phyloP scores from a whole-genome alignment of 2,329 filamentous ascomycete species.

The Sporothrix dimorphospora region DNA sequence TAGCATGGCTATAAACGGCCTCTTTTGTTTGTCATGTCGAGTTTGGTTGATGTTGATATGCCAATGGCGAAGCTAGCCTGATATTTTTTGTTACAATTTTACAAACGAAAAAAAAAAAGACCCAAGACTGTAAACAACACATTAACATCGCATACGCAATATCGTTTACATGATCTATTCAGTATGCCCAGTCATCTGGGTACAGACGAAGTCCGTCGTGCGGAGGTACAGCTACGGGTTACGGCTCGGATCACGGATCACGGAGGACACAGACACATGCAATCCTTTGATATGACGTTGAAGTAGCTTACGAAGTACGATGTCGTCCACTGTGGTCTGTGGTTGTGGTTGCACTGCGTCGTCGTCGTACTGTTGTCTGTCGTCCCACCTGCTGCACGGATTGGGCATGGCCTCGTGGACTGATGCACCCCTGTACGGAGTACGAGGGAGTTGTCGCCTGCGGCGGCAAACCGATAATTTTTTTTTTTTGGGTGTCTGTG shows the following conservation, averaged over 20 bases:
- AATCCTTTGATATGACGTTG: neutral
- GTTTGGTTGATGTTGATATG: too few relatives aligned
- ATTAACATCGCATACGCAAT: too few relatives aligned
- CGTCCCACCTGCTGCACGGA: neutral
- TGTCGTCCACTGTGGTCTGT: too few relatives aligned
- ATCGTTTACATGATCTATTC: too few relatives aligned
- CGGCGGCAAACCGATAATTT: slow-evolving; percentile 7
- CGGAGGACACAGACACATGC: neutral
- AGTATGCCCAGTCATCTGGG: too few relatives aligned
- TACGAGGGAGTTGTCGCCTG: neutral
- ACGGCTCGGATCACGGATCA: neutral
- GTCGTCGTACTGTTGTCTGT: neutral
- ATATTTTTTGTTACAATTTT: too few relatives aligned
- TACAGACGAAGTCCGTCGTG: neutral
- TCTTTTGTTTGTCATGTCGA: too few relatives aligned
- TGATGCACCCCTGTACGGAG: neutral
- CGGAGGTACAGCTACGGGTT: neutral
- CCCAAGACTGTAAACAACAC: too few relatives aligned
- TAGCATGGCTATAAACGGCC: neutral
- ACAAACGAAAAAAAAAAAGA: too few relatives aligned
- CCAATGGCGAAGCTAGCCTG: too few relatives aligned
- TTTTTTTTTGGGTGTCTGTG: slow-evolving; percentile 12
- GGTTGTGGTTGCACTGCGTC: neutral
- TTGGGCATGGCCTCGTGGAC: neutral
- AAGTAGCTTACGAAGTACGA: too few relatives aligned